A percentile compares a stretch with the other conserved stretches of the same genome.
Evolutionary conservation across 495 filamentous ascomycete species (phyloP).

Genomic region (Podospora australis): DNA sequence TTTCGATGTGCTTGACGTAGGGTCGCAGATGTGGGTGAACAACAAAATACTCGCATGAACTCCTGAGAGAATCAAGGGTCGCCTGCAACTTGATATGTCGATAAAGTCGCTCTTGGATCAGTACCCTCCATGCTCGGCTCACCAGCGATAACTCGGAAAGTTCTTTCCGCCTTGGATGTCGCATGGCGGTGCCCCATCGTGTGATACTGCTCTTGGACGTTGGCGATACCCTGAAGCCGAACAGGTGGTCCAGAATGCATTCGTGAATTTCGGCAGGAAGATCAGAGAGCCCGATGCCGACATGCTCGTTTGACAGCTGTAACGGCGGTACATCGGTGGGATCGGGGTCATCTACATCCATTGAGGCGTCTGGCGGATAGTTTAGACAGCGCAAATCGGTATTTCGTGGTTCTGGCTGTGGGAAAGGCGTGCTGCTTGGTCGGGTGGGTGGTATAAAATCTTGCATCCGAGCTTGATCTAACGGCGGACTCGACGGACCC

Average conservation of each 20-base stretch:
- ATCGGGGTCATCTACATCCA: conserved; percentile 21
- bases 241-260: conserved; percentile 60
- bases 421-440: conserved; percentile 52
- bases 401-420: conserved; percentile 42
- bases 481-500: conserved; percentile 47
- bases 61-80: conserved; percentile 50
- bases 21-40: conserved; percentile 49
- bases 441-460: conserved; percentile 48
- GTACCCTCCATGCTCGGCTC: conserved; percentile 51
- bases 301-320: conserved; percentile 25
- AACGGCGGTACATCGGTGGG: conserved; percentile 13
- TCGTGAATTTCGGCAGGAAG: conserved; percentile 68
- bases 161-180: conserved; percentile 60
- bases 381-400: conserved; percentile 34
- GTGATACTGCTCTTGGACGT: conserved; percentile 47
- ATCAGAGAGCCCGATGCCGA: conserved; percentile 43
- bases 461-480: conserved; percentile 36
- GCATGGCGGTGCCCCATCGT: conserved; percentile 57
- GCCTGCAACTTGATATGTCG: conserved; percentile 70
- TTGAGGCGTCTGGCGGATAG: conserved; percentile 26
- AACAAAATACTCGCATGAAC: conserved; percentile 52
- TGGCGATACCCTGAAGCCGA: conserved; percentile 56
- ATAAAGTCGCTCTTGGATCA: conserved; percentile 65
- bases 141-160: conserved; percentile 61
- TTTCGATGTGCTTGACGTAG: conserved; percentile 64